Percentiles rank a stretch among this genome's conserved stretches.
Evolutionary conservation across 2,329 filamentous ascomycete species (phyloP).

Genomic region (Aspergillus ochraceoroseus): DNA sequence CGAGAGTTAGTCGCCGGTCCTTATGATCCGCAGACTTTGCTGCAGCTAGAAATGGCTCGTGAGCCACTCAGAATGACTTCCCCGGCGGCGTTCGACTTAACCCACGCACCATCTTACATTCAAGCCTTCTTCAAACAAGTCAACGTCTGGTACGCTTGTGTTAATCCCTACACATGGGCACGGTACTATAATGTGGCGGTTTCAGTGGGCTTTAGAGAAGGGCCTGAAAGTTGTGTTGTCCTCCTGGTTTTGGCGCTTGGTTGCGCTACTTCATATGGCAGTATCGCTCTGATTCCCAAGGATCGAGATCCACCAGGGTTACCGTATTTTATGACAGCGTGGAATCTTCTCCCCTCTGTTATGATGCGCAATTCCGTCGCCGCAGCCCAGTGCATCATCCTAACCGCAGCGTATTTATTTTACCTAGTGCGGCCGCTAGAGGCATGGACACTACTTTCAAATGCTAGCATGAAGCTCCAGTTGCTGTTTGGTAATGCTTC

Average conservation of each 20-base stretch:
- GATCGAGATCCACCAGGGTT: conserved; percentile 69
- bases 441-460: conserved; percentile 75
- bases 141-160: conserved; percentile 80
- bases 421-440: conserved; percentile 77
- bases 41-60: conserved; percentile 74
- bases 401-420: conserved; percentile 76
- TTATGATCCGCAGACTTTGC: conserved; percentile 74
- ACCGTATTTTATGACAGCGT: conserved; percentile 75
- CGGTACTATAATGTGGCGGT: conserved; percentile 70
- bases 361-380: conserved; percentile 76
- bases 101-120: conserved; percentile 69
- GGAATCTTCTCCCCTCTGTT: conserved; percentile 69
- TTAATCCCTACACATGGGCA: conserved; percentile 76
- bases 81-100: conserved; percentile 64
- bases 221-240: conserved; percentile 76
- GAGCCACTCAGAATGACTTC: conserved; percentile 61
- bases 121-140: conserved; percentile 75
- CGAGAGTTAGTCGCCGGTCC: conserved; percentile 67
- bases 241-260: conserved; percentile 72
- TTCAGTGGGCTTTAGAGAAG: conserved; percentile 70
- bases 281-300: conserved; percentile 66
- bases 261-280: conserved; percentile 68
- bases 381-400: conserved; percentile 72
- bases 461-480: conserved; percentile 75
- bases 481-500: conserved; percentile 69